phyloP scores from a whole-genome alignment of 2,329 filamentous ascomycete genomes.

The Phyllosticta citribraziliensis region DNA sequence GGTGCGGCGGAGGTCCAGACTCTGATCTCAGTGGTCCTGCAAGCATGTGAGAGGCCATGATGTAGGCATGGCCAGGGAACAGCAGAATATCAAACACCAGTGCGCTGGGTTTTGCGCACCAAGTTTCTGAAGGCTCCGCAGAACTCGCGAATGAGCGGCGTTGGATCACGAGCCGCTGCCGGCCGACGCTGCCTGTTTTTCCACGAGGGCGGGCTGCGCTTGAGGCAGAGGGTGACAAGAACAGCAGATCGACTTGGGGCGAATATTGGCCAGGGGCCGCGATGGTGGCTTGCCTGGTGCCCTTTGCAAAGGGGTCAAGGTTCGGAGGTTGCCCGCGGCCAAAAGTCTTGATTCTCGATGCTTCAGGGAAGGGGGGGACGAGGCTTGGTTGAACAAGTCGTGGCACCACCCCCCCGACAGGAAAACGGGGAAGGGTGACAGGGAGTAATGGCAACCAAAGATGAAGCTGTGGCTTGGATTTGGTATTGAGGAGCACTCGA shows the following conservation, averaged over 20 bases:
- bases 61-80: not conserved
- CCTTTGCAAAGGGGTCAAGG: not conserved
- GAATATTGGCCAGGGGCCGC: slow-evolving; percentile 6
- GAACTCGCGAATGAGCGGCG: slow-evolving; percentile 6
- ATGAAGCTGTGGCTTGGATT: too few relatives aligned
- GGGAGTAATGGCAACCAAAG: too few relatives aligned
- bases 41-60: slow-evolving; percentile 5
- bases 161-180: slow-evolving; percentile 2
- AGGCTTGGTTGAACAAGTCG: too few relatives aligned
- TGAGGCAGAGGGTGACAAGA: slow-evolving; percentile 6
- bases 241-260: slow-evolving; percentile 8
- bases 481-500: too few relatives aligned
- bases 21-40: not conserved
- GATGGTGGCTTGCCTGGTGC: not conserved
- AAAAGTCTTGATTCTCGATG: not conserved
- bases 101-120: not conserved
- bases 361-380: not conserved
- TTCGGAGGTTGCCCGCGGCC: not conserved
- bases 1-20: slow-evolving; percentile 2
- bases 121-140: too few relatives aligned
- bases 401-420: too few relatives aligned
- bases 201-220: not conserved
- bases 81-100: not conserved
- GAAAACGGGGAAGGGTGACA: too few relatives aligned
- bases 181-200: not conserved